These are phyloP conservation scores for Sindora glabra DNA, from an alignment of 306 rosid species.

Conservation along the genomic window DNA sequence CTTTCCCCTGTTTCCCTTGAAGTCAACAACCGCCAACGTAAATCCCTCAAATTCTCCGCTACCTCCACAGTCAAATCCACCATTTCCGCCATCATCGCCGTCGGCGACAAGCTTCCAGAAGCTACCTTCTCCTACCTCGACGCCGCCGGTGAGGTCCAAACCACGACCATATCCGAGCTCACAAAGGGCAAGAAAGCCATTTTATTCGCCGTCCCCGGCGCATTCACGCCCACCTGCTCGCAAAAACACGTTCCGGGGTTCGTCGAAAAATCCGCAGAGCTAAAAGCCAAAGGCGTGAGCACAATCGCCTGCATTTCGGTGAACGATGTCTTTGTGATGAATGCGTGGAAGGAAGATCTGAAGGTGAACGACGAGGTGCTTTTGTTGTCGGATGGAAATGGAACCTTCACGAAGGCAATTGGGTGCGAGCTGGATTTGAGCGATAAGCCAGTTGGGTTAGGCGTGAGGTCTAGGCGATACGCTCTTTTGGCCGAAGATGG, in stretches of 20 bases:
- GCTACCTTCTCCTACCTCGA: slow-evolving; percentile 78
- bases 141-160: slow-evolving; percentile 56
- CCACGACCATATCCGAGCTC: slow-evolving; percentile 65
- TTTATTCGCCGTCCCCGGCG: slow-evolving; percentile 91
- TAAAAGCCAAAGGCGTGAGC: slow-evolving; percentile 67
- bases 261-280: slow-evolving; percentile 70
- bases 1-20: slow-evolving; percentile 24
- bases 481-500: slow-evolving; percentile 21
- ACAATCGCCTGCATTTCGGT: slow-evolving; percentile 88
- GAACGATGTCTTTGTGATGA: slow-evolving; percentile 85
- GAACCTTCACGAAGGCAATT: too few species aligned
- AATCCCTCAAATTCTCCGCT: slow-evolving; percentile 37
- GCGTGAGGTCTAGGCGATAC: too few species aligned
- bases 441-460: too few species aligned
- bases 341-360: slow-evolving; percentile 80
- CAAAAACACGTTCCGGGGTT: slow-evolving; percentile 94
- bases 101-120: slow-evolving; percentile 75
- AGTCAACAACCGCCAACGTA: slow-evolving; percentile 23
- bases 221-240: slow-evolving; percentile 96
- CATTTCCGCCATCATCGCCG: slow-evolving; percentile 70
- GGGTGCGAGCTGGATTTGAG: too few species aligned
- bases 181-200: slow-evolving; percentile 81
- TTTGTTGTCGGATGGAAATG: too few species aligned
- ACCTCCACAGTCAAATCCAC: slow-evolving; percentile 35
- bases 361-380: slow-evolving; percentile 17